Evolutionary conservation across 176 grass and related monocot genomes (phyloP).

Genomic region (Zea mays): Zm-B73-REFERENCE-NAM-5.0 NC_050103.1:175890001-175890500

Average conservation of each 20-base stretch:
- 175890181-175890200: neutral
- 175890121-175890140: neutral
- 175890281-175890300: conserved; percentile 40
- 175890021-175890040: conserved; percentile 50
- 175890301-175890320: neutral
- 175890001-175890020: no score
- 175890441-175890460: no score
- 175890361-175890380: no score
- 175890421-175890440: no score
- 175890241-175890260: neutral
- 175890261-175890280: conserved; percentile 31
- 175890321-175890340: no score
- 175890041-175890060: conserved; percentile 45
- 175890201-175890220: neutral
- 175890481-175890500: no score
- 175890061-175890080: no score
- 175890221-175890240: conserved; percentile 57
- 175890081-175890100: neutral
- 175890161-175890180: neutral
- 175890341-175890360: no score
- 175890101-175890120: neutral
- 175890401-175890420: no score
- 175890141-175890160: neutral
- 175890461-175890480: no score
- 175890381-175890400: no score